phyloP scores from a whole-genome alignment of 2,329 filamentous ascomycete genomes.

The Neonectria hederae region DNA sequence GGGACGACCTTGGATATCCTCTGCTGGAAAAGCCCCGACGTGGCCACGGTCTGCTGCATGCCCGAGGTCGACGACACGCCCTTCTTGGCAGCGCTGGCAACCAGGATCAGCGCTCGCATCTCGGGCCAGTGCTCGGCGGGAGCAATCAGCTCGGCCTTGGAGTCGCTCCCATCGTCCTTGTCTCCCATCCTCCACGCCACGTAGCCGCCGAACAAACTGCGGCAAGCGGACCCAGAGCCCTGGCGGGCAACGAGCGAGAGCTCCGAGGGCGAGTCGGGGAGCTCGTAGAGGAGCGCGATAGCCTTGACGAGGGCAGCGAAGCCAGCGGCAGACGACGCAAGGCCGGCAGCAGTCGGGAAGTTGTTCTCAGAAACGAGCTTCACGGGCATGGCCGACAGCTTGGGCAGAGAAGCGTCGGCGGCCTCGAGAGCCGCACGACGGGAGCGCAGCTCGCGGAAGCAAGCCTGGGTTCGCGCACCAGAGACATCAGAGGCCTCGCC shows the following conservation, averaged over 20 bases:
- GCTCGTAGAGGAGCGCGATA: conserved; percentile 90
- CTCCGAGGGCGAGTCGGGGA: conserved; percentile 82
- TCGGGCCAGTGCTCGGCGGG: conserved; percentile 91
- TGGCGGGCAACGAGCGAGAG: conserved; percentile 91
- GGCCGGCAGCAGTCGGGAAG: conserved; percentile 95
- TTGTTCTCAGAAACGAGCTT: conserved; percentile 97
- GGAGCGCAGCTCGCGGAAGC: conserved; percentile 84
- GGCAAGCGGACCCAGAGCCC: conserved; percentile 93
- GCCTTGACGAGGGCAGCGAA: conserved; percentile 80
- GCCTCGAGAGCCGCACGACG: conserved; percentile 81
- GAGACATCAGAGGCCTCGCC: conserved; percentile 83
- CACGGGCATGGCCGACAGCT: conserved; percentile 79
- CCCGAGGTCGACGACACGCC: conserved; percentile 90
- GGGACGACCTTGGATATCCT: conserved; percentile 83
- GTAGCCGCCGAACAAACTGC: conserved; percentile 92
- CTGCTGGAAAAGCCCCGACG: conserved; percentile 85
- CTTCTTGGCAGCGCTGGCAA: conserved; percentile 94
- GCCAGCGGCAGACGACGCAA: conserved; percentile 77
- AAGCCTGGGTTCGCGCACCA: conserved; percentile 91
- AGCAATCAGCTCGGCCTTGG: conserved; percentile 86
- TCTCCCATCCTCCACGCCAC: conserved; percentile 91
- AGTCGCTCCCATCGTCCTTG: conserved; percentile 83
- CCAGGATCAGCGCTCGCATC: conserved; percentile 92
- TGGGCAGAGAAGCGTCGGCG: conserved; percentile 77
- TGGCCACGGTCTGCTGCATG: conserved; percentile 97